phyloP scores from a whole-genome alignment of 768 basidiomycete genomes.

The Gymnopilus junonius region DNA sequence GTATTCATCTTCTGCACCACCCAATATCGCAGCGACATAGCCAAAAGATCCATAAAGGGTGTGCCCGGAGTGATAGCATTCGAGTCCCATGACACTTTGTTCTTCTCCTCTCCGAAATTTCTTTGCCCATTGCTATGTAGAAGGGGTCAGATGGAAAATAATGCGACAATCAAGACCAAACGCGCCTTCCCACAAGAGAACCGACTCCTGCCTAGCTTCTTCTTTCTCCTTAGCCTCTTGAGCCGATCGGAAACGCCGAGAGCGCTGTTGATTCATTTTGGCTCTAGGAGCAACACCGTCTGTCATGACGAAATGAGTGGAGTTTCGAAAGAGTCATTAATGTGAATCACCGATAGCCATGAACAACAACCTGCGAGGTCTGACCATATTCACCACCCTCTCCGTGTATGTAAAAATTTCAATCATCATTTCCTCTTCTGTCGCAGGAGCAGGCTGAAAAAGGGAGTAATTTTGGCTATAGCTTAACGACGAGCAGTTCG shows the following conservation, averaged over 20 bases:
- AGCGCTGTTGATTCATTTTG: conserved; percentile 99
- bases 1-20: conserved; percentile 93
- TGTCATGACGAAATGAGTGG: conserved; percentile 59
- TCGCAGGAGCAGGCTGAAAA: conserved; percentile 87
- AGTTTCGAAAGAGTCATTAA: conserved; percentile 73
- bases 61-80: conserved; percentile 99
- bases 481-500: background rate
- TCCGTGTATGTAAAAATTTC: conserved; percentile 98
- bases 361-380: conserved; percentile 93
- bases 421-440: conserved; percentile 99
- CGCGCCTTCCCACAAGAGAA: conserved; percentile 85
- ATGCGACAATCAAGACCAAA: background rate
- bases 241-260: conserved; percentile 91
- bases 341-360: conserved; percentile 90
- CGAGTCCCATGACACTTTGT: conserved; percentile 92
- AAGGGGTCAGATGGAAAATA: conserved; percentile 1
- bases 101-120: conserved; percentile 77
- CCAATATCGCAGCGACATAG: conserved; percentile 92
- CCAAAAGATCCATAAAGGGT: conserved; percentile 96
- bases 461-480: background rate
- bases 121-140: conserved; percentile 87
- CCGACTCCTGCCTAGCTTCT: conserved; percentile 80
- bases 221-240: conserved; percentile 97
- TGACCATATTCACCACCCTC: conserved; percentile 94
- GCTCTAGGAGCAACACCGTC: conserved; percentile 98